phyloP scores from a whole-genome alignment of 140 eudicot species.

The Stevia rebaudiana region DNA sequence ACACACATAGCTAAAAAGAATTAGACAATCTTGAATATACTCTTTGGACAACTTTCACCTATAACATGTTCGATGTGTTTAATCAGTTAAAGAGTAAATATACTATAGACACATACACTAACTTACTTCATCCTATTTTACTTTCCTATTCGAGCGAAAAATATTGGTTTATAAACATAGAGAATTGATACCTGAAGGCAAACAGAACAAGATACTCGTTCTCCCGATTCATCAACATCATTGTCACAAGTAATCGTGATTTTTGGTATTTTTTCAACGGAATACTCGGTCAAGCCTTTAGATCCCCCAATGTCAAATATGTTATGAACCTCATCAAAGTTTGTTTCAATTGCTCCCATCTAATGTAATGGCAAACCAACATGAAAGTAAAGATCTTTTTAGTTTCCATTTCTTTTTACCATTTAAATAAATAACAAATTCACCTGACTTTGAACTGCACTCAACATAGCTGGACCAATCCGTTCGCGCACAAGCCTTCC shows the following conservation, averaged over 20 bases:
- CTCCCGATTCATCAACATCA: conserved; percentile 55
- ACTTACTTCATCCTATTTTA: neutral
- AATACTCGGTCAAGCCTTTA: conserved; percentile 53
- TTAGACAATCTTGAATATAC: neutral
- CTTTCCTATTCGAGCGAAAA: neutral
- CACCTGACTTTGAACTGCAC: conserved; percentile 97
- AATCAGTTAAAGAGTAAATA: too few relatives aligned
- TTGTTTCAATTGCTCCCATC: conserved; percentile 75
- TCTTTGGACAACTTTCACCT: neutral
- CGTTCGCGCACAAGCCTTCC: conserved; percentile 99
- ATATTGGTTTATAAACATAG: neutral
- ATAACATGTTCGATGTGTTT: too few relatives aligned
- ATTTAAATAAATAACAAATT: neutral
- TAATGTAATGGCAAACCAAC: conserved; percentile 13
- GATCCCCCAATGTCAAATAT: conserved; percentile 56
- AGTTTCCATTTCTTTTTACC: neutral
- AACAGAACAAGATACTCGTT: conserved; percentile 57
- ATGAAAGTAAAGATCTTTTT: neutral
- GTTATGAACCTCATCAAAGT: conserved; percentile 50
- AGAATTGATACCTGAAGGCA: conserved; percentile 49
- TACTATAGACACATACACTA: too few relatives aligned
- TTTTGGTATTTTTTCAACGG: conserved; percentile 56
- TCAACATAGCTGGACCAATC: conserved; percentile 91
- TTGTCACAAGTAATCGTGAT: conserved; percentile 38
- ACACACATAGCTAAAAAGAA: neutral